Percentiles rank a stretch among this genome's conserved stretches.
Conservation (phyloP, 306 rosid genomes). For the Lathyrus aphaca region DNA sequence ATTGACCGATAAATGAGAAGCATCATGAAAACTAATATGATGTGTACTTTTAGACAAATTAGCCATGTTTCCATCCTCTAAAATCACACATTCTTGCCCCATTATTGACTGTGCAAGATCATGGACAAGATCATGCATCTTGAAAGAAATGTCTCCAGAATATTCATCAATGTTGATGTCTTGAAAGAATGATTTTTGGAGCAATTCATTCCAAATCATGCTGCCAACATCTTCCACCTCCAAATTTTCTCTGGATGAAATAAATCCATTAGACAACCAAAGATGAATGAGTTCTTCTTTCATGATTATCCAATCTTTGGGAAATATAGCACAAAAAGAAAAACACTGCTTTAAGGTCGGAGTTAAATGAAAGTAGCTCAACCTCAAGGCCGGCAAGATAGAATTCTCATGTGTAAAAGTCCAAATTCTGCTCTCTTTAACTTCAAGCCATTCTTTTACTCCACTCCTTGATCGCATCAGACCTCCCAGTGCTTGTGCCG, state of each 20-base stretch:
- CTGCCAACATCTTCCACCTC: background rate
- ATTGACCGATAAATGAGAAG: background rate
- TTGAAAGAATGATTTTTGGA: background rate
- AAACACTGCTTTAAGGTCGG: background rate
- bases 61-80: background rate
- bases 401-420: background rate
- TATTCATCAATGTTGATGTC: background rate
- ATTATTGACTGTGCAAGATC: conserved; percentile 1
- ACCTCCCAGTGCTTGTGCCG: background rate
- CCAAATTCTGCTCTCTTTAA: background rate
- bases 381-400: background rate
- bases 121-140: conserved; percentile 21
- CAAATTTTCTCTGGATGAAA: background rate
- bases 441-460: conserved; percentile 1
- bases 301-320: background rate
- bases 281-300: background rate
- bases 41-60: background rate
- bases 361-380: background rate
- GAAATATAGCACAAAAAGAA: background rate
- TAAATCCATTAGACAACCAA: background rate
- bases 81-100: background rate
- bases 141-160: background rate
- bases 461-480: background rate
- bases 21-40: background rate
- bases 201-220: background rate